Conservation (phyloP, 345 rosid species). For the Reutealis trisperma region DNA sequence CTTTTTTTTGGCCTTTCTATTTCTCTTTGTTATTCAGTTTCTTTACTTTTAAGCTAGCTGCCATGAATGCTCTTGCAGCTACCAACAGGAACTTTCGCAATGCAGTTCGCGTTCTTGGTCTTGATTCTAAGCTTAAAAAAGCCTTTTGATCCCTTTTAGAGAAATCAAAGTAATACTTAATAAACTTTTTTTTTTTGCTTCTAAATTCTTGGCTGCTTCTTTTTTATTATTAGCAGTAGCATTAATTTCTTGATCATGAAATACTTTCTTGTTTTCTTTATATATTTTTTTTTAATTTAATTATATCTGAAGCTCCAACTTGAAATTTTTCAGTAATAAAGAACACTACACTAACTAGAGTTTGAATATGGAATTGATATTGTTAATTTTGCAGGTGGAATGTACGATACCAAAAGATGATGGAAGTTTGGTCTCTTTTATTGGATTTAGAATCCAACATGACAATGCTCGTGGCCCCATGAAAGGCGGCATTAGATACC, state of each 20-base stretch:
- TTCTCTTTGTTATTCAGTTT: neutral
- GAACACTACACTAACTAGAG: too few species aligned
- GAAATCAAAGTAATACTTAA: slow-evolving; percentile 22
- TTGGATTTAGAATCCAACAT: slow-evolving; percentile 34
- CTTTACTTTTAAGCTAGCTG: neutral
- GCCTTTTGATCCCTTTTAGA: slow-evolving; percentile 31
- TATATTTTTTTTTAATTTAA: neutral
- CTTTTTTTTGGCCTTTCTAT: neutral
- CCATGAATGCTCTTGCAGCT: slow-evolving; percentile 34
- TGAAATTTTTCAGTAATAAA: too few species aligned
- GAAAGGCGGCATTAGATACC: slow-evolving; percentile 33
- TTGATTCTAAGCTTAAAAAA: slow-evolving; percentile 30
- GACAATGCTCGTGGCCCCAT: slow-evolving; percentile 36
- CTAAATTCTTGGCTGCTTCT: too few species aligned
- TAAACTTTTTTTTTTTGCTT: too few species aligned
- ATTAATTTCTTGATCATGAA: neutral
- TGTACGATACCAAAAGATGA: slow-evolving; percentile 32
- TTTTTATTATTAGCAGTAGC: too few species aligned
- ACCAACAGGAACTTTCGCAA: slow-evolving; percentile 31
- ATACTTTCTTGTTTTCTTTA: neutral
- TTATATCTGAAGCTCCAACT: too few species aligned
- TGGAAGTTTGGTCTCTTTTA: slow-evolving; percentile 26
- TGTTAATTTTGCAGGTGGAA: slow-evolving; percentile 22
- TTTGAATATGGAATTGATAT: neutral
- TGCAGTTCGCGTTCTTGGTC: slow-evolving; percentile 26